Percentiles rank a stretch among this genome's conserved stretches.
Conservation (phyloP, 1,284 basidiomycete species). For the Hypsizygus ulmarius region DNA sequence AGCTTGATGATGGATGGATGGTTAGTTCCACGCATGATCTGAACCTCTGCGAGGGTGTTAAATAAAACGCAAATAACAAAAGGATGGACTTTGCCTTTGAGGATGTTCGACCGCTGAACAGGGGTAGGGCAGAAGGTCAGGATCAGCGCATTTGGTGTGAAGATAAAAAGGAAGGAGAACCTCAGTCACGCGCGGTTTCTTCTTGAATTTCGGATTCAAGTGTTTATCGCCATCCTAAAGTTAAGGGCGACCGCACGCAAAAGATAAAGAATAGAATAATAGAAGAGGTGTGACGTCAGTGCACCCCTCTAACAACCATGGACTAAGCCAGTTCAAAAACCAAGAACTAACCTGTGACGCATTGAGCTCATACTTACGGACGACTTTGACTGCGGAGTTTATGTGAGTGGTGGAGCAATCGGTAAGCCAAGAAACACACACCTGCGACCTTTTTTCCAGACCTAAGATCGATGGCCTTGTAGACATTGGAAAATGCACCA, state of each 20-base stretch:
- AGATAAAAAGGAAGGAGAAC: slow-evolving; percentile 50
- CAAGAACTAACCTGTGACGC: slow-evolving; percentile 84
- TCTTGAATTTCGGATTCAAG: slow-evolving; percentile 90
- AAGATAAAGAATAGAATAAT: slow-evolving; percentile 27
- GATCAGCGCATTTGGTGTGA: slow-evolving; percentile 16
- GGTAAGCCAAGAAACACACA: slow-evolving; percentile 32
- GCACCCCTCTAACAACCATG: slow-evolving; percentile 17
- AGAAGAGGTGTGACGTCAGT: slow-evolving; percentile 20
- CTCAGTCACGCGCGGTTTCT: slow-evolving; percentile 95
- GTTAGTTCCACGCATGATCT: slow-evolving; percentile 96
- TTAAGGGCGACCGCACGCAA: slow-evolving; percentile 35
- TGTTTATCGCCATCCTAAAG: slow-evolving; percentile 86
- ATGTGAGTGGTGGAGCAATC: slow-evolving; percentile 10
- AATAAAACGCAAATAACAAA: slow-evolving; percentile 5
- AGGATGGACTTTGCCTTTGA: slow-evolving; percentile 68
- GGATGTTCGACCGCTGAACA: slow-evolving; percentile 89
- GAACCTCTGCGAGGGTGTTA: slow-evolving; percentile 70
- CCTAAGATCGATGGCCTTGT: slow-evolving; percentile 83
- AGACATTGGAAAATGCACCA: slow-evolving; percentile 98
- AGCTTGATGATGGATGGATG: slow-evolving; percentile 92
- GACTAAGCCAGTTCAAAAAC: slow-evolving; percentile 17
- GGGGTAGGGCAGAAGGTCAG: slow-evolving; percentile 21
- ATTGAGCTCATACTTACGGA: slow-evolving; percentile 95
- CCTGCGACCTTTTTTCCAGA: slow-evolving; percentile 86
- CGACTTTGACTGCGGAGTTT: slow-evolving; percentile 80